Base-by-base conservation (phyloP, 495 filamentous ascomycete species). In the Neurospora sp. region DNA sequence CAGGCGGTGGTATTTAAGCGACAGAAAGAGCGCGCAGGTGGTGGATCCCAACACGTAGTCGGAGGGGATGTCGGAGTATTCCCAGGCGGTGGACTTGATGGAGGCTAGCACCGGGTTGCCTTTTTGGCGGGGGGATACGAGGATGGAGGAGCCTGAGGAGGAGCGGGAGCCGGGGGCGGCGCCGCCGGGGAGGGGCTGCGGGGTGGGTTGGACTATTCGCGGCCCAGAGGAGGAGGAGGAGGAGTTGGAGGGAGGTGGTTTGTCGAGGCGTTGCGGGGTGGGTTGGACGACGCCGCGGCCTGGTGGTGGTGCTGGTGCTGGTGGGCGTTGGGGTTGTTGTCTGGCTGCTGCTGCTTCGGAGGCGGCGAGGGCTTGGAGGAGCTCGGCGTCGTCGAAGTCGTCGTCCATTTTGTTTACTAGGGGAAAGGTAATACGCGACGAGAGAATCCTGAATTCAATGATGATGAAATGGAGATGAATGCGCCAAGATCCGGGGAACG, bases 1-100 rank as follows among this genome's bases (percentile, higher is more conserved):
- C 69, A 98, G 84, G 12, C 96, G 93, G 81, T 99, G 96, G 82
- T 99, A 99, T 82, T 99, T 99, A 40, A 99, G 87, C 37, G 92
- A 79, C 18, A 99, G 86, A 78, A 98, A 99, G 8, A 99, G 85
- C 2, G 92, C 94, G 75, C 95, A 98, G 20, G 95, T 95, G 1
- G 94, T 98, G 31, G 85, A 77, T 6, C 96, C 96, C 4, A 99
- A 85, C 10, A 93, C 92, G 78, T 97, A 99, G 82, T 99, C 96
- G 20, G 95, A 92, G 0, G 91, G 91, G 10, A 97, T 97, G 79
- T 98, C 94, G 48, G 92, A 92, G 79, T 97, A 99, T 82, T 98
- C 96, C 96, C 96, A 99, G 1, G 94, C 88, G n/a, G 97, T 82
- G 4, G 91, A 89, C 70, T 90, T 89, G 71, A 99, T 86, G 79